phyloP scores from a whole-genome alignment of 2,329 filamentous ascomycete genomes.

The Botrytis deweyae region DNA sequence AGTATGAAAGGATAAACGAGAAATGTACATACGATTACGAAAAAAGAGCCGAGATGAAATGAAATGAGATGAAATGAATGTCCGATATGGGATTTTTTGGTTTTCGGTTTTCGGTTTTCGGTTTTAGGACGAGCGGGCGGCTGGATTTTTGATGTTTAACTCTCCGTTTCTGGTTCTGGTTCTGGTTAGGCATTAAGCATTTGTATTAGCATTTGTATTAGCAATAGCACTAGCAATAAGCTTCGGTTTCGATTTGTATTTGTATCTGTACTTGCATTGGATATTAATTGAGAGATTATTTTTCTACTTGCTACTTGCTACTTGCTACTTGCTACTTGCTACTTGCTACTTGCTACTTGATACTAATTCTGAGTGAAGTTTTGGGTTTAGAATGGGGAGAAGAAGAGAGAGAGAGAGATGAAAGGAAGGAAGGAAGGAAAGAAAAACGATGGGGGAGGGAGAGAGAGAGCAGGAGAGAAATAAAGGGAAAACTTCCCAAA shows the following conservation, averaged over 20 bases:
- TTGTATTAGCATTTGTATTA: not conserved
- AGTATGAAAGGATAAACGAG: not conserved
- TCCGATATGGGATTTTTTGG: too few species aligned
- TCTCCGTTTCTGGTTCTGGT: not conserved
- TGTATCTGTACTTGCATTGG: not conserved
- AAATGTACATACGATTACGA: not conserved
- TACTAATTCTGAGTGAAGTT: not conserved
- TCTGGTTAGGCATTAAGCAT: not conserved
- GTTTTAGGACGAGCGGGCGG: not conserved
- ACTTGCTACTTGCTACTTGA: not conserved
- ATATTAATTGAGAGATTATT: not conserved
- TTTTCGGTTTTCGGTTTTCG: too few species aligned
- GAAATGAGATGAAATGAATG: too few species aligned
- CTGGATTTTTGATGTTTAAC: not conserved
- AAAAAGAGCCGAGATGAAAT: too few species aligned
- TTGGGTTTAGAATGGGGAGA: not conserved
- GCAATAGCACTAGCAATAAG: not conserved
- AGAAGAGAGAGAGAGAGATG: not conserved
- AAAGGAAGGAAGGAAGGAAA: too few species aligned
- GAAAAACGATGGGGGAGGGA: too few species aligned
- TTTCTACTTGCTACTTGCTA: not conserved
- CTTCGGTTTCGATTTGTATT: not conserved
- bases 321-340: not conserved
- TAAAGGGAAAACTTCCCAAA: not conserved
- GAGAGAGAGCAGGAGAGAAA: not conserved